Base-by-base conservation (phyloP, 2,329 filamentous ascomycete species). In the Lachnellula hyalina region DNA sequence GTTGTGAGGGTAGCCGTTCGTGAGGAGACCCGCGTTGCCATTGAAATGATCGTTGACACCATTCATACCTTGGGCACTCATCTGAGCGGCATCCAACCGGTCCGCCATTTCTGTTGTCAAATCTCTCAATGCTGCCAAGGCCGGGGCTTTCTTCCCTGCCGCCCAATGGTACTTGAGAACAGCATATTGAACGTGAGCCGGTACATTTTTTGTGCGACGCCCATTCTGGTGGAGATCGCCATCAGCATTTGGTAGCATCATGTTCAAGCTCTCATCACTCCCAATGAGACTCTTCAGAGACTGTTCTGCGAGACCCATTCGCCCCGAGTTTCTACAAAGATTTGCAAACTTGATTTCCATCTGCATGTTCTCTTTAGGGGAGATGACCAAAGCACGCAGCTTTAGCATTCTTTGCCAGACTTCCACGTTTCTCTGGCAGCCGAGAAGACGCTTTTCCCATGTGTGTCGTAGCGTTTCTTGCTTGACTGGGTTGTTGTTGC, bases 321-420 rank as follows among this genome's bases (percentile, higher is more conserved):
- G 87, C 55, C 90, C 89, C 45, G 93, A 96, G 72, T 99, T 99
- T 66, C 95, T 89, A 72, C 95, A 99, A 5, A 99, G 83, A 66
- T 97, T 99, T 66, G 94, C 90, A 70, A 96, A 99, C 70, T 99
- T 99, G 77, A 99, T 97, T 85, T 92, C 96, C 91, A 99, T 99
- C 66, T 96, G 89, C 78, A 96, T 90, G 67, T 96, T 96, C 70
- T 99, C 92, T 35, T 84, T 84, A 0, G 95, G 93, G 0, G 86
- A 86, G 58, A 97, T 93, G 56, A 99, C 94, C 50, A 99, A 79
- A 19, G 91, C 89, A 57, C 94, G 85, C 34, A 99, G 85, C 68
- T 96, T 94, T 53, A 99, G 84, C 90, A 97, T 97, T 57, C 94
- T 85, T 70, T 96, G 92, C 94, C 94, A 99, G 3, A 97, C 90